Conservation (phyloP, 2,329 filamentous ascomycete species). For the Fusarium algeriense region DNA sequence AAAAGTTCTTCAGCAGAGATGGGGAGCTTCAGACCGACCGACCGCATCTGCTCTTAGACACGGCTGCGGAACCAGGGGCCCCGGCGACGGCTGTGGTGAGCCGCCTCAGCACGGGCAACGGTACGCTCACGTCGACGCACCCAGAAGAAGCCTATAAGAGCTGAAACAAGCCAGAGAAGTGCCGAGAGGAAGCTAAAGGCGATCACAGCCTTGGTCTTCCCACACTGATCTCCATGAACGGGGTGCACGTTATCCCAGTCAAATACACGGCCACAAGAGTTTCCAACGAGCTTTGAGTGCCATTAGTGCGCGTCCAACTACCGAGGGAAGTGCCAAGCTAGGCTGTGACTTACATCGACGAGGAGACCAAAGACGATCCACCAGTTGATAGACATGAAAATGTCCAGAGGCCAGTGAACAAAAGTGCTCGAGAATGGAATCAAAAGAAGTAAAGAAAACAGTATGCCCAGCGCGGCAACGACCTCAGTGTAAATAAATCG, state of each 20-base stretch:
- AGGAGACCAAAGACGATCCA: slow-evolving; percentile 77
- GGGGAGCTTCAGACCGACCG: slow-evolving; percentile 3
- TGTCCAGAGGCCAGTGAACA: slow-evolving; percentile 77
- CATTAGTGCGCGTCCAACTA: slow-evolving; percentile 22
- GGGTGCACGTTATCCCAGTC: slow-evolving; percentile 69
- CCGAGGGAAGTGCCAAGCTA: neutral
- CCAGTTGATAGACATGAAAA: slow-evolving; percentile 77
- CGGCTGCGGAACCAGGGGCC: slow-evolving; percentile 60
- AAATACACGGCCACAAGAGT: slow-evolving; percentile 68
- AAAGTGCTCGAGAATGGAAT: slow-evolving; percentile 77
- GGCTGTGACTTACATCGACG: slow-evolving; percentile 64
- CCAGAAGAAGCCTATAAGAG: slow-evolving; percentile 69
- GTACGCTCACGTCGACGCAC: slow-evolving; percentile 57
- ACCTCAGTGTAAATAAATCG: slow-evolving; percentile 83
- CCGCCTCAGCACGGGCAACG: slow-evolving; percentile 49
- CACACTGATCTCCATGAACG: slow-evolving; percentile 64
- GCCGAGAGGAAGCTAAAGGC: slow-evolving; percentile 80
- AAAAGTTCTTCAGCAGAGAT: slow-evolving; percentile 21
- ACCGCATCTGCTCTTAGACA: slow-evolving; percentile 50
- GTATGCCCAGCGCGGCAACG: slow-evolving; percentile 75
- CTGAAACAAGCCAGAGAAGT: slow-evolving; percentile 76
- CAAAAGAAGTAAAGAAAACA: slow-evolving; percentile 78
- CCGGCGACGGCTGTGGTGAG: slow-evolving; percentile 43
- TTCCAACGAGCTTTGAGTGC: slow-evolving; percentile 54
- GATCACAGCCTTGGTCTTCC: slow-evolving; percentile 76